Evolutionary conservation across 768 basidiomycete species (phyloP).

Genomic region (Boletus tomentosulus): DNA sequence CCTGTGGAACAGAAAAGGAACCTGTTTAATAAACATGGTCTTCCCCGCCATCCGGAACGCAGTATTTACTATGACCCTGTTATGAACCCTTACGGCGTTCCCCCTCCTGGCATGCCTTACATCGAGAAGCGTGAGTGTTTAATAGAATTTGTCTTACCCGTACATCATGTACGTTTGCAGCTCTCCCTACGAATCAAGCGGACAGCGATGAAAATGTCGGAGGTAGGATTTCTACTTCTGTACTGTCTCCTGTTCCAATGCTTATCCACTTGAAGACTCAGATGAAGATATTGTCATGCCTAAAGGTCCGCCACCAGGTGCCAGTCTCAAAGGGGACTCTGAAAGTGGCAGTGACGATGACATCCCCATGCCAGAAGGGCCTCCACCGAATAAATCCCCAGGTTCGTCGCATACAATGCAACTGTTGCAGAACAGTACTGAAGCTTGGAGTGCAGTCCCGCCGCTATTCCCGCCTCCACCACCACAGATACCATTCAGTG

Average conservation of each 20-base stretch:
- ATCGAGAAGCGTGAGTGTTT: slow-evolving; percentile 70
- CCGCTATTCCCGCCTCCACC: slow-evolving; percentile 24
- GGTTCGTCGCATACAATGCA: slow-evolving; percentile 13
- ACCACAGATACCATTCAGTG: slow-evolving; percentile 10
- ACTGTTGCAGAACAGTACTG: background rate
- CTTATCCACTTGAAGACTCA: slow-evolving; percentile 10
- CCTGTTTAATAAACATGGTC: slow-evolving; percentile 76
- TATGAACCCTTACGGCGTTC: slow-evolving; percentile 90
- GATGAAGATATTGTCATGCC: slow-evolving; percentile 69
- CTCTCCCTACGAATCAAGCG: slow-evolving; percentile 57
- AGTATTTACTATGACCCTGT: slow-evolving; percentile 91
- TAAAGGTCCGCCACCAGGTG: slow-evolving; percentile 53
- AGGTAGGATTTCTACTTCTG: slow-evolving; percentile 25
- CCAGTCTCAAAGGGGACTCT: slow-evolving; percentile 29
- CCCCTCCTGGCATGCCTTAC: slow-evolving; percentile 98
- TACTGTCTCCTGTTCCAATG: background rate
- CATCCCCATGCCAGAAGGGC: slow-evolving; percentile 85
- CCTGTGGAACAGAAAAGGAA: slow-evolving; percentile 50
- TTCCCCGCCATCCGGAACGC: slow-evolving; percentile 86
- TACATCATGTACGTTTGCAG: slow-evolving; percentile 32
- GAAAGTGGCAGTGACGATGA: slow-evolving; percentile 69
- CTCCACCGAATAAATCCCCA: slow-evolving; percentile 44
- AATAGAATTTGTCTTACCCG: background rate
- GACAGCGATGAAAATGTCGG: slow-evolving; percentile 60
- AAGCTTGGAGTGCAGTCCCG: background rate